Evolutionary conservation across 2,329 filamentous ascomycete species (phyloP), one percentile per base, ranked within the genome.

Genomic region (Fusarium miscanthi): DNA sequence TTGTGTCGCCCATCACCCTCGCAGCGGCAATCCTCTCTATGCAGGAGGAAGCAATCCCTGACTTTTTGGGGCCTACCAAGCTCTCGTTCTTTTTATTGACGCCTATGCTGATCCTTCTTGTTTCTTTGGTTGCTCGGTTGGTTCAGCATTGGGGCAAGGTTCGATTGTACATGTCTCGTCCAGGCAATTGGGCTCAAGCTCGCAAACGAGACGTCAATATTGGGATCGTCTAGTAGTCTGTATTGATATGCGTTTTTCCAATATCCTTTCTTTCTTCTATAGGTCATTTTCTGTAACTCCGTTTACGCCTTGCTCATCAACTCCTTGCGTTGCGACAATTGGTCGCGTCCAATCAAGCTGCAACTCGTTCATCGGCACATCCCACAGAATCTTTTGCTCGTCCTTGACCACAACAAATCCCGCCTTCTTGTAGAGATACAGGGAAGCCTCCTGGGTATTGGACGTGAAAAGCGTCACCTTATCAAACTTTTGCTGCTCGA

Each of bases 351-450:
- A 73, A 17, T 66, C 57, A 43, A 73, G 70, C 35, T 59, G 66
- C 11, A 74, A 6, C 23, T 71, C 70, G 16, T 57, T 49, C 35
- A 73, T n/a, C 3, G 25, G 52, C 25, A 59, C 61, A 8, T 69
- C 70, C 70, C 70, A 73, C 8, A 73, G 17, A 35, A 64, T 41
- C 37, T 61, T 73, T 13, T 74, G 46, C 27, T n/a, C 23, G 2
- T 71, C 70, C 3, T 46, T 11, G 1, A 71, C 46, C 4, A 68
- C n/a, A 3, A 41, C 31, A 10, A 73, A 73, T 0, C 70, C 70
- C 11, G 35, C 45, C 21, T 41, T 73, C 8, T 33, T 45, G 8
- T 74, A 73, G 1, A 73, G 62, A 9, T 71, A 46, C 1, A 73
- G 2, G 0, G 70, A 56, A 0, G 70, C 53, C 7, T 54, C 66